Base-by-base conservation (phyloP, 2,329 filamentous ascomycete genomes). In the Cladorrhinum sp. region DNA sequence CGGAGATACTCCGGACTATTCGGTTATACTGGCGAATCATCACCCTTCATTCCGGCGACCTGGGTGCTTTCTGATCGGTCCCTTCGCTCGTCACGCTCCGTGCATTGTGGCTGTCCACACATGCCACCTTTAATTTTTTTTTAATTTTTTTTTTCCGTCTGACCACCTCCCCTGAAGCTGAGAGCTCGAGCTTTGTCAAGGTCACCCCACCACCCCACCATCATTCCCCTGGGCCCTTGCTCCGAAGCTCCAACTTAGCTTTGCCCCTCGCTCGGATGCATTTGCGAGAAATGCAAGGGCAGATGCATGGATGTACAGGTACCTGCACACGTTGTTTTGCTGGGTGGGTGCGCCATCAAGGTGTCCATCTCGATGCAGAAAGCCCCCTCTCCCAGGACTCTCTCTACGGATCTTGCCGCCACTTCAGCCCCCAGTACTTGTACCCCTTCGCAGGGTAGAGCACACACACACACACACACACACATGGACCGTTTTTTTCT, bases 241-340 rank as follows among this genome's bases (percentile, higher is more conserved):
- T 52, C 59, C 58, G 45, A 55, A 18, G 45, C 52, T 49, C 52
- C 51, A 41, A 45, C 41, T 22, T 45, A 58, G 52, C 32, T 32
- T 22, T 59, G 53, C 59, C 63, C 55, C 55, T 55, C 54, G 51
- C 36, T 56, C 60, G 58, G 50, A 58, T 58, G 58, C 65, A 59
- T 61, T 49, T n/a, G 52, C 61, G 60, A 57, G 64, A 57, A 64
- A 65, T 66, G 64, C 65, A 66, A 64, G 63, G 64, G 64, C 55
- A 55, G 53, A 45, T 5, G 60, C 58, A 25, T 50, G 41, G 48
- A 58, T 57, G 36, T 41, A 41, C 5, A 12, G 18, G 41, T 45
- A 45, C 41, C n/a, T 67, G 67, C 66, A 65, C 64, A 65, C 63
- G 66, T 67, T 66, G 62, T 50, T 62, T 49, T 16, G 8, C 45